Base-by-base conservation (phyloP, 768 basidiomycete genomes). In the Rhodotorula taiwanensis region DNA sequence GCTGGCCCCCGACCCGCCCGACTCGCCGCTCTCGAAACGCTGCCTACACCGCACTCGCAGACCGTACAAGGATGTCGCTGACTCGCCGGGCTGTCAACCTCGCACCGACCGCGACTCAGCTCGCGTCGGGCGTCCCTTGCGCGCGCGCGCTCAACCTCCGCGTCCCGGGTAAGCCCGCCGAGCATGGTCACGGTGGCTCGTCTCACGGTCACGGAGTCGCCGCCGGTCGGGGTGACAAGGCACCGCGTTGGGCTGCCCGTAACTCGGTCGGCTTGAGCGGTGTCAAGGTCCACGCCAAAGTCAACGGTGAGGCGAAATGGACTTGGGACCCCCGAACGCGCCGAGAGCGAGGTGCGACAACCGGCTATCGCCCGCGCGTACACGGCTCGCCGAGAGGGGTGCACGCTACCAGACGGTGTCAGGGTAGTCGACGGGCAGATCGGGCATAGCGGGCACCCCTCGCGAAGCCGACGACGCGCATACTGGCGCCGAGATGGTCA, bases 81-180 rank as follows among this genome's bases (percentile, higher is more conserved):
- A 39, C 58, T 23, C 60, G 64, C 61, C 89, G 85, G 79, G 86
- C 86, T 67, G 79, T 89, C 72, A 88, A 83, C 76, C 79, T 94
- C 67, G 77, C 86, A 39, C 88, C 91, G 61, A 89, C 89, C 39
- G 83, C 88, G 69, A 83, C 87, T 73, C 79, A 83, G 10, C 82
- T 88, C 61, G 81, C 91, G 48, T 84, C 82, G 39, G 93, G 93
- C 63, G 81, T 91, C 20, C 93, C 93, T 34, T 75, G 76, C 70
- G 88, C 84, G 11, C 84, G 88, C 39, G 80, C 83, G 53, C 78
- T 97, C 49, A 88, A 87, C 78, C 79, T 89, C 64, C 83, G 82
- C 50, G 84, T 84, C 72, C 83, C 84, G 36, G 56, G 52, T 64
- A 82, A 84, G 62, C 76, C 80, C 69, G 81, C 79, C 34, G 84